Conservation (phyloP, 371 early-diverging fungal genomes). For the Chytridium lagenaria region DNA sequence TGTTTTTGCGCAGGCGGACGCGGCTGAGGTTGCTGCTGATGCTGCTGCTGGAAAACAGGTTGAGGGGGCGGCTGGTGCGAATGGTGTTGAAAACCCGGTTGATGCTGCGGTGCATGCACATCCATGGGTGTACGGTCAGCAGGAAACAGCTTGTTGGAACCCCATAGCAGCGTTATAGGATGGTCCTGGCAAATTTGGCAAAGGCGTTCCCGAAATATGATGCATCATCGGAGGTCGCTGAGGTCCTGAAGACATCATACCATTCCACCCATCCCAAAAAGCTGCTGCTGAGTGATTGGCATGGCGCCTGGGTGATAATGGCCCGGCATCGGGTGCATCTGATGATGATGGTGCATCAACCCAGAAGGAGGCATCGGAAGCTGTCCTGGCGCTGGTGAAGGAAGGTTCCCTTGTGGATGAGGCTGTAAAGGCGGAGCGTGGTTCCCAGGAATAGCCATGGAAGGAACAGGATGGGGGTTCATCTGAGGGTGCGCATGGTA, state of each 20-base stretch:
- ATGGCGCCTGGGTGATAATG: neutral
- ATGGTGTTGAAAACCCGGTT: neutral
- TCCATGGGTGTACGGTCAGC: neutral
- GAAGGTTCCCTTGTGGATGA: neutral
- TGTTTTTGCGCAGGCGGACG: neutral
- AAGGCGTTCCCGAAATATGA: neutral
- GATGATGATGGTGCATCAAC: neutral
- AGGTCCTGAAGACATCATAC: neutral
- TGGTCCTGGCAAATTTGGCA: neutral
- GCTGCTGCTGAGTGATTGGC: constrained; percentile 16
- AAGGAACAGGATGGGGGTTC: constrained; percentile 3
- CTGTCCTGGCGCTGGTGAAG: constrained; percentile 1
- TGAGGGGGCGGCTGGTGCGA: neutral
- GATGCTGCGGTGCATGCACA: neutral
- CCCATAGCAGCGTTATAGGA: neutral
- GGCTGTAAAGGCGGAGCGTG: constrained; percentile 14
- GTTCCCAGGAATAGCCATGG: constrained; percentile 1
- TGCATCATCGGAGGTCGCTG: neutral
- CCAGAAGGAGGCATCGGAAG: constrained; percentile 13
- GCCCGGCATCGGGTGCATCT: neutral
- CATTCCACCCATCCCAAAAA: constrained; percentile 8
- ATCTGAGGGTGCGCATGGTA: neutral
- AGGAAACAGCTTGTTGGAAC: too few relatives aligned
- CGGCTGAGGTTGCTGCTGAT: neutral
- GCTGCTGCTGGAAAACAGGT: neutral